phyloP scores from a whole-genome alignment of 169 alveolate genomes.

The Plasmodium gonderi region DNA sequence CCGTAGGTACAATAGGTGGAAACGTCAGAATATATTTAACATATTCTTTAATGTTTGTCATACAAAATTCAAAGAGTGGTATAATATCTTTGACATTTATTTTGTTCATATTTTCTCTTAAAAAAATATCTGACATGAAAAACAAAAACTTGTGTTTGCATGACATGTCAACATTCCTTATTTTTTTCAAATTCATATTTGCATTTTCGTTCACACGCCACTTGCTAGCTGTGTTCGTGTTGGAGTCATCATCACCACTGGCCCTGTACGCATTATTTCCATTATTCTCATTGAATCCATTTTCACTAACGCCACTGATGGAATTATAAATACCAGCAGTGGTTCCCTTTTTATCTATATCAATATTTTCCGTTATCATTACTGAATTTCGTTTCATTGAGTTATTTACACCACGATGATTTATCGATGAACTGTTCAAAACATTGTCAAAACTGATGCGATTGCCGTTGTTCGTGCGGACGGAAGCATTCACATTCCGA shows the following conservation, averaged over 20 bases:
- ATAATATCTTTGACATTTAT: conserved; percentile 49
- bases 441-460: too few species aligned
- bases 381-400: background rate
- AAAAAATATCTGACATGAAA: conserved; percentile 59
- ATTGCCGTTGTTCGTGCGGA: too few species aligned
- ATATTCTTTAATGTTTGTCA: conserved; percentile 54
- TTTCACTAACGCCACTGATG: background rate
- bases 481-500: background rate
- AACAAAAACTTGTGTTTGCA: conserved; percentile 58
- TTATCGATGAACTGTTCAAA: too few species aligned
- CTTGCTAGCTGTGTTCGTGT: background rate
- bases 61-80: conserved; percentile 49
- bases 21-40: conserved; percentile 9
- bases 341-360: background rate
- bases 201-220: background rate
- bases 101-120: conserved; percentile 60
- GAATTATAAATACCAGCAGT: background rate
- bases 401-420: background rate
- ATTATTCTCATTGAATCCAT: background rate
- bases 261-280: background rate
- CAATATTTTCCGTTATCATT: background rate
- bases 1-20: conserved; percentile 33
- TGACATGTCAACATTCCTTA: conserved; percentile 34
- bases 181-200: conserved; percentile 24
- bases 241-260: background rate